phyloP scores from a whole-genome alignment of 176 grass and related monocot genomes.

The Thalia dealbata region DNA sequence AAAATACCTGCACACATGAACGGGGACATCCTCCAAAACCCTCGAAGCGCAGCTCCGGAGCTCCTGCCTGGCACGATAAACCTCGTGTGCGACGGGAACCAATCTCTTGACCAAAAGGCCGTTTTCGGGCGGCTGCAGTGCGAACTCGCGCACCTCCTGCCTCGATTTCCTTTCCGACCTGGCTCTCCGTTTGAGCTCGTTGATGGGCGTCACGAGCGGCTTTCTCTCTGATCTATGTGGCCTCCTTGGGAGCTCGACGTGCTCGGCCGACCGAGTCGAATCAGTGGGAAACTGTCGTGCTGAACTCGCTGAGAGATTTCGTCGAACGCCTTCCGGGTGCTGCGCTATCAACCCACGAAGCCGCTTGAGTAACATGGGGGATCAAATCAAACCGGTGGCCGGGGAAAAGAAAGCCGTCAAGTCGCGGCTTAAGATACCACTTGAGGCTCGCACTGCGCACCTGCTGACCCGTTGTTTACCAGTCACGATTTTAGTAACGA shows the following conservation, averaged over 20 bases:
- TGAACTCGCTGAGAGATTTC: neutral
- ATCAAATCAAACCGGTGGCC: neutral
- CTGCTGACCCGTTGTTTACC: no score
- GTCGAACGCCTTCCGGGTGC: neutral
- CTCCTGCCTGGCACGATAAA: neutral
- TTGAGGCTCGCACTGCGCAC: no score
- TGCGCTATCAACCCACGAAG: neutral
- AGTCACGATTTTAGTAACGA: no score
- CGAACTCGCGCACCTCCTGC: slow-evolving; percentile 14
- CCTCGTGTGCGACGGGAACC: slow-evolving; percentile 14
- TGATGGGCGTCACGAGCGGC: slow-evolving; percentile 8
- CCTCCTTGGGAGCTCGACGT: neutral
- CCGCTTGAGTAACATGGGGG: neutral
- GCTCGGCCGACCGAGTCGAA: neutral
- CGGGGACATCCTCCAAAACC: slow-evolving; percentile 4
- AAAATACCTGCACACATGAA: slow-evolving; percentile 19
- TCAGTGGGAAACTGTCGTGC: neutral
- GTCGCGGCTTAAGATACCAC: no score
- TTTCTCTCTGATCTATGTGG: slow-evolving; percentile 11
- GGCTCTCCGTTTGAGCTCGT: slow-evolving; percentile 9
- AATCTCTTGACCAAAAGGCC: slow-evolving; percentile 14
- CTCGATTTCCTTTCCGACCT: neutral
- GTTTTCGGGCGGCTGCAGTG: slow-evolving; percentile 19
- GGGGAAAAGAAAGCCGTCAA: no score
- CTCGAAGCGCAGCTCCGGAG: slow-evolving; percentile 6